These are phyloP conservation scores for Pseudonectria buxi DNA, from an alignment of 2,329 filamentous ascomycete genomes.

Conservation along the genomic window DNA sequence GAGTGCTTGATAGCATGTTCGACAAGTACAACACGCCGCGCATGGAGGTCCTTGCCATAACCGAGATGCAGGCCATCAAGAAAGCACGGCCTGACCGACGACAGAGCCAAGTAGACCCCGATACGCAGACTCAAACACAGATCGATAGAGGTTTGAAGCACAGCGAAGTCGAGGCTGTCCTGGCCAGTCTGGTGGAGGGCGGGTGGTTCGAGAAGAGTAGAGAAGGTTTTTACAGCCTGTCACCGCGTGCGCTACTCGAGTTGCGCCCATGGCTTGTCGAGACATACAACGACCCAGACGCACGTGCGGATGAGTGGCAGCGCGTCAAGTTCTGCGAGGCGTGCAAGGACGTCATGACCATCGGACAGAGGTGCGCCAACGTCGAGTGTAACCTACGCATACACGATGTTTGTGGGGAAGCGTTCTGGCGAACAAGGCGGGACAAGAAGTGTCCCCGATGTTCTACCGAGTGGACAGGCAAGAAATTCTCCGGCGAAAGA, in stretches of 20 bases:
- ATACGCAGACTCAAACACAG: conserved; percentile 27
- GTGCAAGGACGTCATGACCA: conserved; percentile 83
- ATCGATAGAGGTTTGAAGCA: conserved; percentile 59
- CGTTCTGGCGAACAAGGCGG: conserved; percentile 62
- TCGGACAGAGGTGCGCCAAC: conserved; percentile 69
- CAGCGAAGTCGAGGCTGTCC: conserved; percentile 66
- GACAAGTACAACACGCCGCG: conserved; percentile 73
- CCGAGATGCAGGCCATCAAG: conserved; percentile 70
- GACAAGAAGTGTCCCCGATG: conserved; percentile 60
- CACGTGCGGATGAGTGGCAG: conserved; percentile 55
- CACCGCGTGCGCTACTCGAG: conserved; percentile 76
- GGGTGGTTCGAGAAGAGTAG: conserved; percentile 77
- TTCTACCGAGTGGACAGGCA: conserved; percentile 41
- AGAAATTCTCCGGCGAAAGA: conserved; percentile 48
- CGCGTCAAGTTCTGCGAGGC: conserved; percentile 82
- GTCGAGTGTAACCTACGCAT: conserved; percentile 62
- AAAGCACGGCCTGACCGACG: conserved; percentile 48
- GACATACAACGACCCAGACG: conserved; percentile 74
- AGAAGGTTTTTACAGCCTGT: conserved; percentile 67
- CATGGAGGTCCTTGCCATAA: conserved; percentile 80
- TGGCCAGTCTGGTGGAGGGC: conserved; percentile 65
- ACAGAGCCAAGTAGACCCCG: conserved; percentile 25
- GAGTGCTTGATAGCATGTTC: conserved; percentile 86
- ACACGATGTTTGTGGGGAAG: conserved; percentile 69
- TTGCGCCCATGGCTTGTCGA: conserved; percentile 77